A percentile compares a stretch with the other conserved stretches of the same genome.
These are phyloP conservation scores for Lentinula boryana DNA, from an alignment of 768 basidiomycete species.

Conservation along the genomic window DNA sequence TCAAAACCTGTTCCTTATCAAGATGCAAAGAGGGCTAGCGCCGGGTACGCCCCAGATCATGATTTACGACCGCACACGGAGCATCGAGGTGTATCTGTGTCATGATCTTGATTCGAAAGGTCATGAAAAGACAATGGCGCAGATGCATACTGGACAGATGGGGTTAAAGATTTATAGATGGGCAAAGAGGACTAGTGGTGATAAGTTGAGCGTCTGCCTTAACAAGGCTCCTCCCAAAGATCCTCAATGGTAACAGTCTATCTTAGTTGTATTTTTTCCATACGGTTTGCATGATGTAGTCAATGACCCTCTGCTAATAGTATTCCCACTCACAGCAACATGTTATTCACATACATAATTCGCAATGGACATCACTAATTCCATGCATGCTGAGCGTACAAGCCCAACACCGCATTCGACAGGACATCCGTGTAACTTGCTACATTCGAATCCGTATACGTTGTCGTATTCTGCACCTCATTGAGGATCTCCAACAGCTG, in stretches of 20 bases:
- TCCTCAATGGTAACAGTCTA: background rate
- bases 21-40: conserved; percentile 15
- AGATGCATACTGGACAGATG: conserved; percentile 11
- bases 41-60: conserved; percentile 7
- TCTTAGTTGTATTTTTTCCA: too few species aligned
- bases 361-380: conserved; percentile 19
- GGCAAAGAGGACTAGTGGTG: conserved; percentile 17
- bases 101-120: conserved; percentile 3
- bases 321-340: too few species aligned
- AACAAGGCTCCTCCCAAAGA: conserved; percentile 12
- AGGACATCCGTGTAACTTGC: conserved; percentile 46
- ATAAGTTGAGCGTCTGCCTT: conserved; percentile 14
- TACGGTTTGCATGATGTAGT: too few species aligned
- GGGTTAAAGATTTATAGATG: conserved; percentile 21
- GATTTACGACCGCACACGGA: conserved; percentile 22
- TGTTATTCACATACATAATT: background rate
- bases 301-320: too few species aligned
- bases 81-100: conserved; percentile 14
- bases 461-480: conserved; percentile 26
- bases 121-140: conserved; percentile 10
- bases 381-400: conserved; percentile 48
- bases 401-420: conserved; percentile 45
- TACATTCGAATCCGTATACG: conserved; percentile 48
- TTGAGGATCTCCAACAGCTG: conserved; percentile 54
- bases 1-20: conserved; percentile 19